These are phyloP conservation scores for Boletus subparvulus DNA, from an alignment of 768 basidiomycete species.

Conservation along the genomic window DNA sequence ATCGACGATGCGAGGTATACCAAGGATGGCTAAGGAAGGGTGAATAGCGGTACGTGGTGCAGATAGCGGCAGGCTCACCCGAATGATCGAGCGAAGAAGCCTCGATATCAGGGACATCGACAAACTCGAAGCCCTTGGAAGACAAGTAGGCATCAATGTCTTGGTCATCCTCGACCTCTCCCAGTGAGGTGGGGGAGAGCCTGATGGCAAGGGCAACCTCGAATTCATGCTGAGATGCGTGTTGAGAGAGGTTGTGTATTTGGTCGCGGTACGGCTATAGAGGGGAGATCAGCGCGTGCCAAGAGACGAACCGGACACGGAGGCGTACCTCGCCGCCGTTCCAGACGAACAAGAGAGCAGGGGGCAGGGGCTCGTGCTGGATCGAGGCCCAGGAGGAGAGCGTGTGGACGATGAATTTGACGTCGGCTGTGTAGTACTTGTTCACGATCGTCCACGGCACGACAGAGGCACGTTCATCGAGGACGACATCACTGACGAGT, in stretches of 20 bases:
- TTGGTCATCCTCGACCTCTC: constrained; percentile 45
- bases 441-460: constrained; percentile 78
- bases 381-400: constrained; percentile 44
- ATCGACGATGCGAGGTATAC: constrained; percentile 69
- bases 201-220: constrained; percentile 75
- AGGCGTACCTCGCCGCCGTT: constrained; percentile 57
- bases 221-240: constrained; percentile 52
- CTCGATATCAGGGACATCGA: constrained; percentile 41
- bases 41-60: background rate
- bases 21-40: constrained; percentile 42
- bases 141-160: constrained; percentile 68
- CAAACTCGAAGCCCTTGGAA: constrained; percentile 73
- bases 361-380: constrained; percentile 41
- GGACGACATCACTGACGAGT: constrained; percentile 21
- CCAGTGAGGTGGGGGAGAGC: constrained; percentile 35
- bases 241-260: constrained; percentile 47
- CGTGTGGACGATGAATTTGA: constrained; percentile 61
- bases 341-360: constrained; percentile 79
- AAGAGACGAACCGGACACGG: background rate
- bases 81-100: constrained; percentile 9
- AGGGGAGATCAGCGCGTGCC: constrained; percentile 5
- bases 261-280: constrained; percentile 59
- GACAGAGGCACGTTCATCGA: constrained; percentile 15
- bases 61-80: constrained; percentile 11
- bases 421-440: constrained; percentile 78